phyloP scores from a whole-genome alignment of 2,329 filamentous ascomycete genomes.

The Fusarium denticulatum region DNA sequence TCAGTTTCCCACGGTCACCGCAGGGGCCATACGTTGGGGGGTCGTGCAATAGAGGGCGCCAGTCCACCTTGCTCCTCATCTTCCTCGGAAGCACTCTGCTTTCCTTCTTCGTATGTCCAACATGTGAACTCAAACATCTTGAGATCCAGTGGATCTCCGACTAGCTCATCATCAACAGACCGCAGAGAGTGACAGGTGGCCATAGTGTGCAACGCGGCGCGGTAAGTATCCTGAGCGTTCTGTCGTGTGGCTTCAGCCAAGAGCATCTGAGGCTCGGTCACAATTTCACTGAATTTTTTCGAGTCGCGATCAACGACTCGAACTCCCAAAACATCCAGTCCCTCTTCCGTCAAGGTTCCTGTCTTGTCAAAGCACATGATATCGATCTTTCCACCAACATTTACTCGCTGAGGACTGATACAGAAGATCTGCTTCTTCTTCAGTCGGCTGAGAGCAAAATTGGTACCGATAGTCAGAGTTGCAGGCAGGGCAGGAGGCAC shows the following conservation, averaged over 20 bases:
- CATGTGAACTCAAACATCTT: conserved; percentile 99
- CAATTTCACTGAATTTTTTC: conserved; percentile 77
- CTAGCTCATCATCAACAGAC: conserved; percentile 84
- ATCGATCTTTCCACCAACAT: conserved; percentile 94
- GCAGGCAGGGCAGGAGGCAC: conserved; percentile 95
- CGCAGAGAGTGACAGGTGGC: conserved; percentile 95
- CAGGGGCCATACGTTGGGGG: conserved; percentile 69
- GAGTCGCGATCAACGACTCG: conserved; percentile 74
- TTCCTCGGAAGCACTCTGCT: conserved; percentile 70
- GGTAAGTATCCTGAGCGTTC: conserved; percentile 49
- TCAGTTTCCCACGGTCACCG: neutral
- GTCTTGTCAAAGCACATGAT: conserved; percentile 99
- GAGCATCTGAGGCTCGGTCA: conserved; percentile 71
- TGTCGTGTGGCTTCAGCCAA: conserved; percentile 55
- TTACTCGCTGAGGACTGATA: conserved; percentile 96
- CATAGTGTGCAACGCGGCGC: conserved; percentile 89
- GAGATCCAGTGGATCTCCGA: conserved; percentile 93
- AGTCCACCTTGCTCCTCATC: conserved; percentile 81
- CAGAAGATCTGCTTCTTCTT: conserved; percentile 95
- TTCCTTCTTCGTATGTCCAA: conserved; percentile 92
- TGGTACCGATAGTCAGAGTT: conserved; percentile 94
- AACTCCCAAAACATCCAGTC: conserved; percentile 90
- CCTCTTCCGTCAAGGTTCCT: conserved; percentile 96
- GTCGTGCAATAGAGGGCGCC: conserved; percentile 87
- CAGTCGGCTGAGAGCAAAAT: conserved; percentile 87